These are phyloP conservation scores for Chrysanthemum lavandulifolium DNA, from an alignment of 129 eudicot species.

Conservation along the genomic window DNA sequence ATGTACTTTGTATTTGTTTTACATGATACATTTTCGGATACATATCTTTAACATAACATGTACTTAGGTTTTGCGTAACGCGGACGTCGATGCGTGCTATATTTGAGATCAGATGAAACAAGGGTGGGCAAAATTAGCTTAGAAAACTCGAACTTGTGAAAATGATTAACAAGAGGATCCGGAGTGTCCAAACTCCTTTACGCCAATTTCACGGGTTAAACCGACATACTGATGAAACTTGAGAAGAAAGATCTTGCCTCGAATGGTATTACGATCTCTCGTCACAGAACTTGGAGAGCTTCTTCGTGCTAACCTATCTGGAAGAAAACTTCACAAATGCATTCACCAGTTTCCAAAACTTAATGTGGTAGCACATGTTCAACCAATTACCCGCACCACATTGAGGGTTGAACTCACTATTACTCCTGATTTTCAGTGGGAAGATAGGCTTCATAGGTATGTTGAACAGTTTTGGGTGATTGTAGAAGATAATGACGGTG, in stretches of 20 bases:
- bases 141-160: slow-evolving; percentile 90
- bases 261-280: slow-evolving; percentile 87
- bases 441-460: slow-evolving; percentile 79
- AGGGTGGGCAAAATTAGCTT: slow-evolving; percentile 95
- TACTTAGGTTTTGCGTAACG: slow-evolving; percentile 59
- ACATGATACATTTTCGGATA: background rate
- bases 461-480: slow-evolving; percentile 96
- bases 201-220: slow-evolving; percentile 80
- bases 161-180: slow-evolving; percentile 82
- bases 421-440: slow-evolving; percentile 97
- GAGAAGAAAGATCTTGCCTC: slow-evolving; percentile 91
- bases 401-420: no score
- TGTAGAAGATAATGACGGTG: slow-evolving; percentile 93
- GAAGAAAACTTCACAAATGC: no score
- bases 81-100: slow-evolving; percentile 96
- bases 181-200: slow-evolving; percentile 95
- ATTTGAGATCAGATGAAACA: slow-evolving; percentile 87
- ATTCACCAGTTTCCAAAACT: no score
- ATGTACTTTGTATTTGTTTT: no score
- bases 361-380: no score
- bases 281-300: slow-evolving; percentile 90
- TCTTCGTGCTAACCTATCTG: no score
- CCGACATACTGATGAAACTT: slow-evolving; percentile 63
- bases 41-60: background rate
- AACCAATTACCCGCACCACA: no score